Evolutionary conservation across 495 filamentous ascomycete genomes (phyloP).

Genomic region (Niebla homalea): DNA sequence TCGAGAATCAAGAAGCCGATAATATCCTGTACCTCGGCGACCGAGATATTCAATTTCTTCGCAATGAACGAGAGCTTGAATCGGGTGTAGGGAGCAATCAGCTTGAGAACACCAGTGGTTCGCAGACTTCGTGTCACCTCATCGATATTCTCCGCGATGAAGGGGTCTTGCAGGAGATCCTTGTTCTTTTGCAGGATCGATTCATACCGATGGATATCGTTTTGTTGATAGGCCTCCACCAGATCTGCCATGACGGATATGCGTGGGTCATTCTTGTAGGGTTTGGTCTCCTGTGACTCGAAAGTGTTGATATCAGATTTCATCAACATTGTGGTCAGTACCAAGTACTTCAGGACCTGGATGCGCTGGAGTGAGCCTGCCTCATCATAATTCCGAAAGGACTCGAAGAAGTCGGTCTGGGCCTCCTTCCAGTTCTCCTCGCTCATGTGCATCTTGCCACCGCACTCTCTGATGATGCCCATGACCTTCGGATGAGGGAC

Average conservation of each 20-base stretch:
- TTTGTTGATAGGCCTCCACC: slow-evolving; percentile 89
- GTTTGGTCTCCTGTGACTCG: slow-evolving; percentile 98
- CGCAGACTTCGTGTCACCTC: slow-evolving; percentile 98
- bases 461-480: slow-evolving; percentile 96
- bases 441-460: slow-evolving; percentile 99
- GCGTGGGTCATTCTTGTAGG: slow-evolving; percentile 87
- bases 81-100: slow-evolving; percentile 88
- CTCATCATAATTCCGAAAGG: slow-evolving; percentile 97
- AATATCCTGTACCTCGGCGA: slow-evolving; percentile 83
- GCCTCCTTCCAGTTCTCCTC: slow-evolving; percentile 99
- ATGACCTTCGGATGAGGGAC: slow-evolving; percentile 98
- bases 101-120: slow-evolving; percentile 83
- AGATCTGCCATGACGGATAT: slow-evolving; percentile 96
- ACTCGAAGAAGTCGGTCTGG: slow-evolving; percentile 95
- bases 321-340: slow-evolving; percentile 96
- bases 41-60: slow-evolving; percentile 68
- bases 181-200: slow-evolving; percentile 74
- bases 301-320: slow-evolving; percentile 99
- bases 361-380: slow-evolving; percentile 92
- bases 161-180: slow-evolving; percentile 80
- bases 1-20: slow-evolving; percentile 85
- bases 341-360: slow-evolving; percentile 93
- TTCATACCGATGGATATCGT: slow-evolving; percentile 89
- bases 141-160: slow-evolving; percentile 98
- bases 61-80: slow-evolving; percentile 81